phyloP scores from a whole-genome alignment of 2,329 filamentous ascomycete genomes.

The Coniella vitis region DNA sequence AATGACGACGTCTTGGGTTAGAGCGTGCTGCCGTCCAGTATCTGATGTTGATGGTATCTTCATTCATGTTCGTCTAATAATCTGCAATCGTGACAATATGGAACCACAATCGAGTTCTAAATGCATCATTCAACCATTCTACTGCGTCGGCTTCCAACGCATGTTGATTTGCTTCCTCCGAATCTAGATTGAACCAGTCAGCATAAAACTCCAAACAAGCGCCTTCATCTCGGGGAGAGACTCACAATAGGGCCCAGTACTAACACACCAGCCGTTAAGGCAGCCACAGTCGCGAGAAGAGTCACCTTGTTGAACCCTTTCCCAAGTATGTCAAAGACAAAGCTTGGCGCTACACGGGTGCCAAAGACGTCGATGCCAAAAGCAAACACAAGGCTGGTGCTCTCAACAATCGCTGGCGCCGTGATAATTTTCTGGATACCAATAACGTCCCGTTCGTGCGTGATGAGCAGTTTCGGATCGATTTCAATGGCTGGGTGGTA shows the following conservation, averaged over 20 bases:
- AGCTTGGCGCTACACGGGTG: constrained; percentile 78
- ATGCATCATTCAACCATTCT: constrained; percentile 18
- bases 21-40: too few relatives aligned
- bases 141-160: constrained; percentile 43
- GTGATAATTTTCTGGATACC: constrained; percentile 69
- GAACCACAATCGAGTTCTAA: not conserved
- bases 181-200: constrained; percentile 38
- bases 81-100: not conserved
- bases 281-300: constrained; percentile 75
- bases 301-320: constrained; percentile 90
- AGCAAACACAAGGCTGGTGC: constrained; percentile 82
- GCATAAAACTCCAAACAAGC: constrained; percentile 17
- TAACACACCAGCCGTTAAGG: constrained; percentile 68
- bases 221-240: constrained; percentile 18
- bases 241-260: constrained; percentile 81
- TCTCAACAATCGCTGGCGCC: constrained; percentile 76
- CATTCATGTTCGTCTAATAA: not conserved
- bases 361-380: constrained; percentile 87
- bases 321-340: constrained; percentile 85
- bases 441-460: constrained; percentile 74
- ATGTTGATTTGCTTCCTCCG: constrained; percentile 62
- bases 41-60: too few relatives aligned
- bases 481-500: constrained; percentile 77
- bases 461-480: constrained; percentile 72
- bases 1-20: too few relatives aligned